Percentiles rank a stretch among this genome's conserved stretches.
phyloP scores from a whole-genome alignment of 176 grass and related monocot species.

The Carex cristatella region DNA sequence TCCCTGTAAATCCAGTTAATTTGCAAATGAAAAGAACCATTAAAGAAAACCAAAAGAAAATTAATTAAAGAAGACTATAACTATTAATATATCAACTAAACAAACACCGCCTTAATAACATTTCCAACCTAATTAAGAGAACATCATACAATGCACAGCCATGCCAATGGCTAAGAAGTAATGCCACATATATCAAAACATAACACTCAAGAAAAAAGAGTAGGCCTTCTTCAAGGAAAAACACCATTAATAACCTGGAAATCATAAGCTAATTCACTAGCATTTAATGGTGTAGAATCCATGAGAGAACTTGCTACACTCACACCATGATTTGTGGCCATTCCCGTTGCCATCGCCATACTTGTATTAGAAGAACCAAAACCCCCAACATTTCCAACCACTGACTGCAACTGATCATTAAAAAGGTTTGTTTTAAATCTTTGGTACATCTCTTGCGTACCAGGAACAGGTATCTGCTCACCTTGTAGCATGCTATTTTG shows the following conservation, averaged over 20 bases:
- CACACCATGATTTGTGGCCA: neutral
- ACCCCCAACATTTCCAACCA: constrained; percentile 13
- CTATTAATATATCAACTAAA: constrained; percentile 17
- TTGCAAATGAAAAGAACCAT: neutral
- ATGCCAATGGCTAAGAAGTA: constrained; percentile 2
- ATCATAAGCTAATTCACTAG: constrained; percentile 5
- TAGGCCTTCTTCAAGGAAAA: neutral
- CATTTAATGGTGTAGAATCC: neutral
- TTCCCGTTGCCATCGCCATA: constrained; percentile 11
- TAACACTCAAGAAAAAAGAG: neutral
- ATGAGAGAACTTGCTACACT: constrained; percentile 14
- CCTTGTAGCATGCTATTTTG: constrained; percentile 8
- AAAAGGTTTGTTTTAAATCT: constrained; percentile 18
- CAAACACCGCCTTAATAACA: constrained; percentile 16
- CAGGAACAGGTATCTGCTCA: neutral
- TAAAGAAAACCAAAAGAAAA: neutral
- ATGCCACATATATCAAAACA: neutral
- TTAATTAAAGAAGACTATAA: neutral
- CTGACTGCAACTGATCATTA: constrained; percentile 23
- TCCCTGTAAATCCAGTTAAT: neutral
- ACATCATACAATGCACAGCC: constrained; percentile 8
- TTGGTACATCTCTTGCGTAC: constrained; percentile 12
- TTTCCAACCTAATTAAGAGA: neutral
- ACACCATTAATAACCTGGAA: constrained; percentile 12
- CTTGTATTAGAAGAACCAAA: neutral